Conservation (phyloP, 73 alveolate species). For the Tetrahymena borealis region DNA sequence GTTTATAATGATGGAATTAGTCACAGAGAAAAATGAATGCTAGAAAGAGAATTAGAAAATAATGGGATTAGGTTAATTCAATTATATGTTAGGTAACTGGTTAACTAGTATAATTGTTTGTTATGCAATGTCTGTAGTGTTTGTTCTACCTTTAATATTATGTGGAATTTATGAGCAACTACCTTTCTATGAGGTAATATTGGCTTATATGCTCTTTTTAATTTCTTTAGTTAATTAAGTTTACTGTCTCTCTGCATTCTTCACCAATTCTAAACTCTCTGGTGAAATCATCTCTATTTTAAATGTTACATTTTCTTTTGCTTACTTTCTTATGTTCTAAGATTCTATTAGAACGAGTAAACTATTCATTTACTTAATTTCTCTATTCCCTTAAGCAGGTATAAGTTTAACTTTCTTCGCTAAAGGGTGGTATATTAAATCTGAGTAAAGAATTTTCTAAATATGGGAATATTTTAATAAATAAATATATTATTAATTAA, state of each 20-base stretch:
- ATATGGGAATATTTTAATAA: background rate
- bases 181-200: constrained; percentile 1
- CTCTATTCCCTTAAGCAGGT: constrained; percentile 15
- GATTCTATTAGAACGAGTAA: background rate
- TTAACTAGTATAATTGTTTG: background rate
- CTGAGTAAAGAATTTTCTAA: background rate
- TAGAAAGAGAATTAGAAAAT: constrained; percentile 24
- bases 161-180: background rate
- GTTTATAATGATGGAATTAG: constrained; percentile 9
- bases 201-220: constrained; percentile 1
- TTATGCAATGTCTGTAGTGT: background rate
- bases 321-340: background rate
- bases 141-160: background rate
- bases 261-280: background rate
- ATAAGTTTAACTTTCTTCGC: constrained; percentile 13
- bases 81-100: constrained; percentile 18
- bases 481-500: background rate
- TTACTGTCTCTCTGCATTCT: background rate
- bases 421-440: background rate
- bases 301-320: background rate
- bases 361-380: background rate
- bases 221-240: background rate
- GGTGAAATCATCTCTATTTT: background rate
- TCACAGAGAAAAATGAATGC: constrained; percentile 23
- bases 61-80: constrained; percentile 24